Conservation (phyloP, 441 rosid genomes). For the Pelargonium citronellum region DNA sequence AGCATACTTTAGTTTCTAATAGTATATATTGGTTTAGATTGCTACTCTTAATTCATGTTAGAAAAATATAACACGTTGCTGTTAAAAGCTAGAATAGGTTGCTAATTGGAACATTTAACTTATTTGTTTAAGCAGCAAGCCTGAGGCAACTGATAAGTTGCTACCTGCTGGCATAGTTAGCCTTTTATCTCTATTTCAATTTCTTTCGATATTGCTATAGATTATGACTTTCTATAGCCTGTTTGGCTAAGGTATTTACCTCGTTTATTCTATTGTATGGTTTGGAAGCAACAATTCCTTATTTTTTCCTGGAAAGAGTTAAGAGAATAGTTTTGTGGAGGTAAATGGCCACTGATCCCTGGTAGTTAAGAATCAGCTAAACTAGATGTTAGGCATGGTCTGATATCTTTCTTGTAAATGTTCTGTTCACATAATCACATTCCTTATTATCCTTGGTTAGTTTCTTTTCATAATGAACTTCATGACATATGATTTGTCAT, state of each 20-base stretch:
- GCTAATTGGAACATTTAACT: background rate
- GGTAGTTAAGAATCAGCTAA: background rate
- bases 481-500: background rate
- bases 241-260: background rate
- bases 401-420: background rate
- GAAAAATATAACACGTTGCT: background rate
- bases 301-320: background rate
- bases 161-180: background rate
- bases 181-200: background rate
- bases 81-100: background rate
- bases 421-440: background rate
- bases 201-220: background rate
- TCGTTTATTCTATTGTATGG: conserved; percentile 6
- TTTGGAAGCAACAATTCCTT: conserved; percentile 5
- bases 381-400: background rate
- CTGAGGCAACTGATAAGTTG: background rate
- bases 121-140: background rate
- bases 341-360: background rate
- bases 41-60: conserved; percentile 3
- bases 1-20: background rate
- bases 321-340: background rate
- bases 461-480: background rate
- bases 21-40: background rate
- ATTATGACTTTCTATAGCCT: background rate
- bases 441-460: background rate